Evolutionary conservation across 2,329 filamentous ascomycete genomes (phyloP), one percentile per base, ranked within the genome.

Genomic region (Cladosporium austrohemisphaericum): DNA sequence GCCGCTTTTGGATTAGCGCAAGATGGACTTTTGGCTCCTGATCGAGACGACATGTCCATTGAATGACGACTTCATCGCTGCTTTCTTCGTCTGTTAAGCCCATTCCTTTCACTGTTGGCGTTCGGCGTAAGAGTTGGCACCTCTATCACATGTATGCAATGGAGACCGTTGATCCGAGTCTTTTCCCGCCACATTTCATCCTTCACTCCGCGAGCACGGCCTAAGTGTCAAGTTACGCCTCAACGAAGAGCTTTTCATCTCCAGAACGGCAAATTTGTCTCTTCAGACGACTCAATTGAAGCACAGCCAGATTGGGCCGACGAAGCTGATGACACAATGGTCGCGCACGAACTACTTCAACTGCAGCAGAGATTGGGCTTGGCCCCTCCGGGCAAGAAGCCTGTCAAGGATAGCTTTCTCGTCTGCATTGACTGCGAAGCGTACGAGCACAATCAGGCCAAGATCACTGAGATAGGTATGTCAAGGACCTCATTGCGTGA

Each of bases 381-480:
- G 33, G n/a, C 11, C 9, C 14, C 26, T 29, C 26, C 44, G 14
- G 33, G 5, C 3, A 32, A 33, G 14, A 23, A 18, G 13, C 22
- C 28, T 14, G 28, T 28, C 2, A 23, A 41, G 23, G 71, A 75
- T 14, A 75, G 81, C 0, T 75, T 94, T 5, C 85, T 96, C 57
- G 73, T 95, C 51, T 83, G 79, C 55, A 75, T 97, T 35, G 93
- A 98, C 60, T 73, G 93, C 23, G 93, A 98, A 67, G 83, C 85
- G 1, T 88, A 84, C 51, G 93, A 98, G 65, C 68, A 71, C 14
- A 73, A 79, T 37, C 78, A 81, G 10, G 71, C 76, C 25, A 72
- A 79, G 9, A 77, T 97, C 51, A 95, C 91, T 0, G 93, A 98
- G 66, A 76, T 98, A 28, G 93, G 93, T 1, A 74, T 97, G 33